Conservation (phyloP, 352 stramenopile species). For the Discostella stelligera region DNA sequence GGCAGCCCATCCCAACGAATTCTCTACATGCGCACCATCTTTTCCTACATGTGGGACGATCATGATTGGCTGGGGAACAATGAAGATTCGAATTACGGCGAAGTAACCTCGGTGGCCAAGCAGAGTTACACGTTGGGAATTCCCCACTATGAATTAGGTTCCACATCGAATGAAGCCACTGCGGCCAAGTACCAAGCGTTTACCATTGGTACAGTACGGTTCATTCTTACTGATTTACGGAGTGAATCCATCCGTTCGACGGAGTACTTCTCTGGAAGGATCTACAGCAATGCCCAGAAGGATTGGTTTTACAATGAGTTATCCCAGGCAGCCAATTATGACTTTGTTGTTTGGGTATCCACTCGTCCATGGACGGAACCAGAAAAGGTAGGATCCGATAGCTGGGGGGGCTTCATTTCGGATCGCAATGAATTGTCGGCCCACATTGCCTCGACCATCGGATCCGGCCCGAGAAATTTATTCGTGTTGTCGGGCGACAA, state of each 20-base stretch:
- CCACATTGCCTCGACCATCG: constrained; percentile 47
- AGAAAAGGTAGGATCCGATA: constrained; percentile 41
- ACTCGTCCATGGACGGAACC: constrained; percentile 53
- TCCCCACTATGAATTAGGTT: constrained; percentile 31
- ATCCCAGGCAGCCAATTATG: constrained; percentile 48
- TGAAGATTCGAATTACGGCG: constrained; percentile 20
- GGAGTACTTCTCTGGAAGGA: constrained; percentile 16
- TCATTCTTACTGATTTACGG: constrained; percentile 62
- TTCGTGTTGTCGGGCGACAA: constrained; percentile 55
- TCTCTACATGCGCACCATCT: constrained; percentile 46
- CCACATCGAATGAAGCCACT: constrained; percentile 11
- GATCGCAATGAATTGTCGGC: constrained; percentile 45
- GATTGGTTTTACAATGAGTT: constrained; percentile 57
- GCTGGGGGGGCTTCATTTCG: constrained; percentile 44
- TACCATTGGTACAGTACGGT: constrained; percentile 60
- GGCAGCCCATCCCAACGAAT: constrained; percentile 40
- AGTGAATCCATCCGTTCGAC: constrained; percentile 46
- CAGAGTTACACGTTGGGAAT: constrained; percentile 27
- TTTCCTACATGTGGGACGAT: constrained; percentile 67
- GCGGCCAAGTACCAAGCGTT: constrained; percentile 58
- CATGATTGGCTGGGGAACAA: constrained; percentile 65
- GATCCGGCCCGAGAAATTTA: constrained; percentile 45
- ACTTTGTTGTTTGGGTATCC: constrained; percentile 65
- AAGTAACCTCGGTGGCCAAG: constrained; percentile 20
- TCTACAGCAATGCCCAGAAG: constrained; percentile 48